Conservation (phyloP, 2,329 filamentous ascomycete genomes). For the Penicillium paneum region DNA sequence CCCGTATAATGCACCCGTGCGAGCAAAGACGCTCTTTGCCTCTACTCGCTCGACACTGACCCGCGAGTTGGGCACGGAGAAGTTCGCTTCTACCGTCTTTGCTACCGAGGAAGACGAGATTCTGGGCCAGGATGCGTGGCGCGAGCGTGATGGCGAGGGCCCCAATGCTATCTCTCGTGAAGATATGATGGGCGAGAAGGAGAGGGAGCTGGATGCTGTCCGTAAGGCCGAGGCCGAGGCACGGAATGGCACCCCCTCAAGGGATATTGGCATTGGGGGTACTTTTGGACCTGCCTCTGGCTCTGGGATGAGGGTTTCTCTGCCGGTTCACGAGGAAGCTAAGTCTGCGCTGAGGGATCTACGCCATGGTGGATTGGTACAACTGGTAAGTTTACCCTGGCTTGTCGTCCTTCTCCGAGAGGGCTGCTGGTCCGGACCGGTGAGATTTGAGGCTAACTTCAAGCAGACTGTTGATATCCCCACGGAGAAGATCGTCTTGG, state of each 20-base stretch:
- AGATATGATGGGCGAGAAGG: slow-evolving; percentile 61
- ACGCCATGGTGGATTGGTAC: slow-evolving; percentile 44
- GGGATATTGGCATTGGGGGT: slow-evolving; percentile 48
- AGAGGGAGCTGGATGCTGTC: slow-evolving; percentile 56
- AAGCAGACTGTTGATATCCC: slow-evolving; percentile 41
- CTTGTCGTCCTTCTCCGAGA: not conserved
- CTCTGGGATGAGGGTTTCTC: slow-evolving; percentile 47
- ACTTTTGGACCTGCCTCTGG: slow-evolving; percentile 29
- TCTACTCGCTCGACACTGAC: slow-evolving; percentile 60
- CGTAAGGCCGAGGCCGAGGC: slow-evolving; percentile 59
- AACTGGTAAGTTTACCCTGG: slow-evolving; percentile 45
- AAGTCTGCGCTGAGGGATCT: slow-evolving; percentile 48
- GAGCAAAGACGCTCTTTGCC: slow-evolving; percentile 65
- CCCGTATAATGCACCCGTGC: slow-evolving; percentile 60
- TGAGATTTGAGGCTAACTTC: slow-evolving; percentile 21
- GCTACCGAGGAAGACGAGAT: slow-evolving; percentile 59
- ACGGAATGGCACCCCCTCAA: slow-evolving; percentile 50
- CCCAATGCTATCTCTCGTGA: slow-evolving; percentile 32
- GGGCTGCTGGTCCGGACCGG: not conserved
- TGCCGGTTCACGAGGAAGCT: slow-evolving; percentile 54
- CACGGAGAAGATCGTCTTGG: slow-evolving; percentile 57
- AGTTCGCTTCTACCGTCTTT: slow-evolving; percentile 59
- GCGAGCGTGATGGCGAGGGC: slow-evolving; percentile 50
- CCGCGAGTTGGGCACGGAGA: slow-evolving; percentile 59
- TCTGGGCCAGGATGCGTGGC: slow-evolving; percentile 52